A percentile compares a stretch with the other conserved stretches of the same genome.
phyloP scores from a whole-genome alignment of 2,329 filamentous ascomycete species.

The Ophiostoma perfectum region DNA sequence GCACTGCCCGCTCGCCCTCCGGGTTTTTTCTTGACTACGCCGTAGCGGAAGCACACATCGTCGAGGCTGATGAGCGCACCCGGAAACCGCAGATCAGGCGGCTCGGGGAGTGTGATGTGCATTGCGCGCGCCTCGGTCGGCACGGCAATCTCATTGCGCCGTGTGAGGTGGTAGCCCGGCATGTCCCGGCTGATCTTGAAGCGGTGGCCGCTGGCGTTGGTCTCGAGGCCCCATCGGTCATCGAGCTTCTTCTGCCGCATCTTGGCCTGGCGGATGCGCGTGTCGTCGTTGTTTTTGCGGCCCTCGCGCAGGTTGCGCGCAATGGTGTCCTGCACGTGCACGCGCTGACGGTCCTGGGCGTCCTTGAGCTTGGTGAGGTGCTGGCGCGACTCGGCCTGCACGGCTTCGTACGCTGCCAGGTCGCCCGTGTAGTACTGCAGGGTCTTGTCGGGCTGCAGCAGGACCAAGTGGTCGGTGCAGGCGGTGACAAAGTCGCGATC shows the following conservation, averaged over 20 bases:
- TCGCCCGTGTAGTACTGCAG: constrained; percentile 67
- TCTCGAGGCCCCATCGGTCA: constrained; percentile 71
- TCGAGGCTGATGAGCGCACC: not conserved
- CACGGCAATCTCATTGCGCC: not conserved
- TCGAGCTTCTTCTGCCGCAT: constrained; percentile 80
- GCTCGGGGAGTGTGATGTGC: not conserved
- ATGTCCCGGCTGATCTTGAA: constrained; percentile 71
- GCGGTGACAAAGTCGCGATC: constrained; percentile 71
- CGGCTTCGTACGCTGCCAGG: constrained; percentile 63
- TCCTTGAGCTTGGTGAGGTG: constrained; percentile 61
- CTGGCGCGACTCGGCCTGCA: constrained; percentile 51
- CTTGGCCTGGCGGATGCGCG: constrained; percentile 80
- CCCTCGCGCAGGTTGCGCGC: constrained; percentile 68
- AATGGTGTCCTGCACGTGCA: constrained; percentile 75
- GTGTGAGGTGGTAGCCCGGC: not conserved
- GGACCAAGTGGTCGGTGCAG: constrained; percentile 70
- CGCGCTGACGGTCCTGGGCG: constrained; percentile 72
- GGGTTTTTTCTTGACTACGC: not conserved
- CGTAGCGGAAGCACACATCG: not conserved
- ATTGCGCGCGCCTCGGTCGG: not conserved
- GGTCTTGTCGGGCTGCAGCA: constrained; percentile 61
- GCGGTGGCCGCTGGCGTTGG: constrained; percentile 62
- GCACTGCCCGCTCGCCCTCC: not conserved
- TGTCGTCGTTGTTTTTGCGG: constrained; percentile 72
- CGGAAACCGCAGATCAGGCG: not conserved